Evolutionary conservation across 345 rosid species (phyloP), one percentile per base, ranked within the genome.

Genomic region (Citrus trifoliata): DNA sequence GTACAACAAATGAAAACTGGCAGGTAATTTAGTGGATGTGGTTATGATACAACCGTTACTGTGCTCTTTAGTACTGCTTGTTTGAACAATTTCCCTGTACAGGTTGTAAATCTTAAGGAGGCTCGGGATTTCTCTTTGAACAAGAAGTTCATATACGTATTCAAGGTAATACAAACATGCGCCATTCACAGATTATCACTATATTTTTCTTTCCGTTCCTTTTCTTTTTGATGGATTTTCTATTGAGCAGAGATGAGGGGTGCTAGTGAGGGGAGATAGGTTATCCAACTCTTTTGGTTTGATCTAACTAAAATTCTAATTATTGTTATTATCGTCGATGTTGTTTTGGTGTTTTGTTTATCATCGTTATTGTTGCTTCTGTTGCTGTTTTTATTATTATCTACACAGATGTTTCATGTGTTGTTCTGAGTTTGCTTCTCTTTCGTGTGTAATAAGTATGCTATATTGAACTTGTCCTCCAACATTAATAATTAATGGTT

Each of bases 71-170:
- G 48, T n/a, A 18, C 25, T 73, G 61, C 53, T 65, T 48, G 70
- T 78, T 46, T 79, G 65, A 65, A 37, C n/a, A 24, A 30, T 48
- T 71, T 60, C 82, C 37, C 51, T 53, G 46, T 73, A 22, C 89
- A 96, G 99, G 93, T 84, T 81, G 98, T 94, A 78, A 93, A 93
- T 88, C 97, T 96, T 67, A 96, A 94, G 89, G 99, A 94, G 84
- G 98, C 98, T 71, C 92, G 99, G 32, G 99, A 96, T 75, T 94
- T 91, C 87, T 90, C 92, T 71, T 80, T 85, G 40, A 88, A 86
- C 71, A 90, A 92, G 84, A 89, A 89, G 71, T 94, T 83, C 87
- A 94, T 96, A 74, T 96, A 96, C 86, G 89, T 93, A 61, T 96
- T 96, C 86, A 96, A 92, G 93, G 99, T 96, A 91, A 84, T 61